phyloP scores from a whole-genome alignment of 345 rosid species.

The Salix koriyanagi region DNA sequence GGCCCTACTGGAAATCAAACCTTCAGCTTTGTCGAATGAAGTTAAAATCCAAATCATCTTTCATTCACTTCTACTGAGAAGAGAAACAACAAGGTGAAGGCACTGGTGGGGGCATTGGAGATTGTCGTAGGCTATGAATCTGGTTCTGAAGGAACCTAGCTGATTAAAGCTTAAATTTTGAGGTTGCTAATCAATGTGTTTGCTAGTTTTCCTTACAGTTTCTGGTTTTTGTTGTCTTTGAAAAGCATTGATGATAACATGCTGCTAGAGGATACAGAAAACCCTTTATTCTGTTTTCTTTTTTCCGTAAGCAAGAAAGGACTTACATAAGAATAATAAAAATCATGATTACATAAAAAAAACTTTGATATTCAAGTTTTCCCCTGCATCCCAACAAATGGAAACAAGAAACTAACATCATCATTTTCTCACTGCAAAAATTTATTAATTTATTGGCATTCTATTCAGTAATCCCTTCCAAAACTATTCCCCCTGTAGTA shows the following conservation, averaged over 20 bases:
- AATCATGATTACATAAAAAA: too few relatives aligned
- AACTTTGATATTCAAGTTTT: background rate
- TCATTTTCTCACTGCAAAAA: background rate
- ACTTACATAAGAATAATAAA: too few relatives aligned
- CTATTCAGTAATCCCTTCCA: background rate
- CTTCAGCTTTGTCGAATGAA: too few relatives aligned
- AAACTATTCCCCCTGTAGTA: slow-evolving; percentile 25
- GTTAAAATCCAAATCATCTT: too few relatives aligned
- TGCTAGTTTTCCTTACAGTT: too few relatives aligned
- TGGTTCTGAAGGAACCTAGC: background rate
- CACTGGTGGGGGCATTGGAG: slow-evolving; percentile 88
- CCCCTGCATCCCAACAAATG: background rate
- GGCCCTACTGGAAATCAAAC: too few relatives aligned
- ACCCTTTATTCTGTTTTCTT: too few relatives aligned
- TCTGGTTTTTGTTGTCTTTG: too few relatives aligned
- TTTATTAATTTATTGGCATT: background rate
- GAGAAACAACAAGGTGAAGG: slow-evolving; percentile 81
- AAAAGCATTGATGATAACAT: too few relatives aligned
- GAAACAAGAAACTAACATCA: background rate
- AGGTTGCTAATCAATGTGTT: too few relatives aligned
- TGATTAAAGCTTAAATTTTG: background rate
- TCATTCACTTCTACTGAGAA: slow-evolving; percentile 14
- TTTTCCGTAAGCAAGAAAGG: too few relatives aligned
- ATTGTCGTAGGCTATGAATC: slow-evolving; percentile 80
- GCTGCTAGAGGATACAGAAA: too few relatives aligned